phyloP scores from a whole-genome alignment of 495 filamentous ascomycete genomes.

The Penicillium malachiteum region DNA sequence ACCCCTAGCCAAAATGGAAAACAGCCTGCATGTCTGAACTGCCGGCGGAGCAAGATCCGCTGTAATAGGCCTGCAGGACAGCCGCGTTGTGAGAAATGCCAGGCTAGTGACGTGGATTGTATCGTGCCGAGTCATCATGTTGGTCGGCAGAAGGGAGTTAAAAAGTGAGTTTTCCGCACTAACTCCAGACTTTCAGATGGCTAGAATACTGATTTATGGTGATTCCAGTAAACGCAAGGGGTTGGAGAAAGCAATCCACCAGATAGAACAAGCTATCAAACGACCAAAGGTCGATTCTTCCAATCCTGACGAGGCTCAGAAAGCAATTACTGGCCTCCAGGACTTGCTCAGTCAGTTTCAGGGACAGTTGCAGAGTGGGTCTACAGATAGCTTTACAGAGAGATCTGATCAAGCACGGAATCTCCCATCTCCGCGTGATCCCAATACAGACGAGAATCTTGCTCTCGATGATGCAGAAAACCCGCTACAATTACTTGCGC shows the following conservation, averaged over 20 bases:
- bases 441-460: constrained; percentile 46
- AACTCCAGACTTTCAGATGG: background rate
- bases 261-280: constrained; percentile 70
- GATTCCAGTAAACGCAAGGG: constrained; percentile 64
- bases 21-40: constrained; percentile 66
- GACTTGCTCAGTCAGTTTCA: constrained; percentile 52
- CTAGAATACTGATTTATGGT: constrained; percentile 6
- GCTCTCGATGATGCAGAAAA: constrained; percentile 73
- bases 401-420: constrained; percentile 24
- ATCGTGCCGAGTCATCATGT: constrained; percentile 67
- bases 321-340: constrained; percentile 55
- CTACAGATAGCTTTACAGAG: constrained; percentile 24
- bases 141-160: constrained; percentile 70
- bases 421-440: constrained; percentile 28
- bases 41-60: constrained; percentile 66
- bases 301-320: constrained; percentile 49
- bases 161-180: constrained; percentile 54
- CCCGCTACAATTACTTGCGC: constrained; percentile 66
- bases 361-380: constrained; percentile 30
- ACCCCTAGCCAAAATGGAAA: constrained; percentile 25
- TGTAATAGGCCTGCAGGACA: constrained; percentile 55
- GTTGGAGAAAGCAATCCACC: constrained; percentile 68
- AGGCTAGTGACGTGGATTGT: constrained; percentile 56
- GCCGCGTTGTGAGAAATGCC: constrained; percentile 61
- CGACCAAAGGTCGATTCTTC: constrained; percentile 52